A percentile compares a stretch with the other conserved stretches of the same genome.
Conservation (phyloP, 2,329 filamentous ascomycete genomes). For the Cladosporium sp. region DNA sequence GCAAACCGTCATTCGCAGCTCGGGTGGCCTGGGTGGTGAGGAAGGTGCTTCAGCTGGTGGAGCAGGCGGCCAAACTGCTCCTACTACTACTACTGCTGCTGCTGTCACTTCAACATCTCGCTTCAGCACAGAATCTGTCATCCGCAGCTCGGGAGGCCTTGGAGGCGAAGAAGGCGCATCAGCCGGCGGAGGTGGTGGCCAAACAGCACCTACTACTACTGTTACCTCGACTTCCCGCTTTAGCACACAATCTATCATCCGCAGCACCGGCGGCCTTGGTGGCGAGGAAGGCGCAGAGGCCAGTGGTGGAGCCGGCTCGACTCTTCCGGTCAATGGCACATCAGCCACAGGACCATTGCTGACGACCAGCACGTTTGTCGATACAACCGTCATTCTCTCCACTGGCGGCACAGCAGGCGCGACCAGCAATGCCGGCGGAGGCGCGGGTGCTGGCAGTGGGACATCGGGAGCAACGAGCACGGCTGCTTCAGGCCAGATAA, state of each 20-base stretch:
- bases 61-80: too few species aligned
- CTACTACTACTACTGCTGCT: too few species aligned
- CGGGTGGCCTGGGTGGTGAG: too few species aligned
- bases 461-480: not conserved
- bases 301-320: not conserved
- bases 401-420: conserved; percentile 16
- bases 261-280: not conserved
- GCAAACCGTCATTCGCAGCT: conserved; percentile 17
- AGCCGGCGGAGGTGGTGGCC: conserved; percentile 13
- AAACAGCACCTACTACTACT: conserved; percentile 11
- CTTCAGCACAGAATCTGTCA: too few species aligned
- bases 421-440: conserved; percentile 15
- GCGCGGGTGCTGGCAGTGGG: not conserved
- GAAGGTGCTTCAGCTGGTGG: too few species aligned
- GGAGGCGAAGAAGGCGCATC: conserved; percentile 13
- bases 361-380: conserved; percentile 16
- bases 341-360: conserved; percentile 1
- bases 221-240: conserved; percentile 1
- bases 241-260: conserved; percentile 2
- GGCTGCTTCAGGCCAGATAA: not conserved
- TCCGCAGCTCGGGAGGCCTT: conserved; percentile 14
- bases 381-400: not conserved
- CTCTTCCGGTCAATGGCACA: not conserved
- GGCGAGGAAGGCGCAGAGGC: not conserved
- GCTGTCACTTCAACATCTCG: too few species aligned